Evolutionary conservation across 176 grass and related monocot species (phyloP).

Genomic region (Carex littledalei): DNA sequence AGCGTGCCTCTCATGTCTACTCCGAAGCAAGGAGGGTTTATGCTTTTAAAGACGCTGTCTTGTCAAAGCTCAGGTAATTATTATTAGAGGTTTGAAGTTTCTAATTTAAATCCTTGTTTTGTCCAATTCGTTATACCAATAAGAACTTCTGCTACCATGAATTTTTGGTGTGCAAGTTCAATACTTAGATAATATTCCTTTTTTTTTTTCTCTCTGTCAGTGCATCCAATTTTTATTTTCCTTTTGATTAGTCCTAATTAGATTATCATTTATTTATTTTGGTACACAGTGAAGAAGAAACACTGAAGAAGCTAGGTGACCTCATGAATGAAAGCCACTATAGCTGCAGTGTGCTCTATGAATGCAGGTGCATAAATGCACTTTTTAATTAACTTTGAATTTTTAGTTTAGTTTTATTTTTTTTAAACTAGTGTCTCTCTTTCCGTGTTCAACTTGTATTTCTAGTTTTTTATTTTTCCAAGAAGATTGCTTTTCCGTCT

Average conservation of each 20-base stretch:
- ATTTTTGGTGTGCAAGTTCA: not conserved
- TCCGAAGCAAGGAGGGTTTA: conserved; percentile 88
- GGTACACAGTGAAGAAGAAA: conserved; percentile 53
- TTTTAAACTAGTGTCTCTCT: not conserved
- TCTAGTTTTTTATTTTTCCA: not conserved
- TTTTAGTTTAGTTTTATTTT: not conserved
- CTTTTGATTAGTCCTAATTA: not conserved
- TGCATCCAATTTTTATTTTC: not conserved
- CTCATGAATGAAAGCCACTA: conserved; percentile 94
- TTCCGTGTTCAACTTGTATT: not conserved
- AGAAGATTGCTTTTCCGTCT: not conserved
- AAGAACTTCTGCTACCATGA: not conserved
- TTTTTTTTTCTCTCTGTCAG: not conserved
- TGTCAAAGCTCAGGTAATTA: conserved; percentile 51
- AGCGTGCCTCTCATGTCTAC: conserved; percentile 90
- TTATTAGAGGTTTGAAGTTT: not conserved
- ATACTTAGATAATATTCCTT: not conserved
- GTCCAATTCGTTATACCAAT: not conserved
- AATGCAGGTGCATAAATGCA: conserved; percentile 66
- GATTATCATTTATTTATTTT: conserved; percentile 18
- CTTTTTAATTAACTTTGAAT: not conserved
- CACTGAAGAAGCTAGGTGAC: conserved; percentile 65
- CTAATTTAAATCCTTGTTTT: not conserved
- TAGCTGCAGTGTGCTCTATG: conserved; percentile 90
- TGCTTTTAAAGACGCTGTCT: conserved; percentile 70